Evolutionary conservation across 108 stramenopile species (phyloP).

Genomic region (Schizochytrium sp.): DNA sequence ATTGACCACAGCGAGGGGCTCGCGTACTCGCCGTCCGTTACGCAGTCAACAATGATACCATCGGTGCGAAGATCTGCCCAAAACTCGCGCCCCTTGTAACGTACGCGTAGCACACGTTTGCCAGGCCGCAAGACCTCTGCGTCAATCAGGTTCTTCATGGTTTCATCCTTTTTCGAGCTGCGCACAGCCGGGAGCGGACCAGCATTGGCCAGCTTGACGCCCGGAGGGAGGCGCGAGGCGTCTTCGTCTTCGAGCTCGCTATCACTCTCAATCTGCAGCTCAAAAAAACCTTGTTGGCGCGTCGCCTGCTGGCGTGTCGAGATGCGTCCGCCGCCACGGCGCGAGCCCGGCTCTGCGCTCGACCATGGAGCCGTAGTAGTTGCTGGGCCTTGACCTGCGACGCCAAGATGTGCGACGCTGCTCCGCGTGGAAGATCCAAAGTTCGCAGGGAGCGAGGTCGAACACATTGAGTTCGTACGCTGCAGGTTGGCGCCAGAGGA

Average conservation of each 20-base stretch:
- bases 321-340: neutral
- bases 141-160: neutral
- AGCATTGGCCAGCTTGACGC: neutral
- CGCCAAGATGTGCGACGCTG: neutral
- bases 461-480: neutral
- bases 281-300: neutral
- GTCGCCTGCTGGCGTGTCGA: neutral
- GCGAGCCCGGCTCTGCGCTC: neutral
- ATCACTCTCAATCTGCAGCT: neutral
- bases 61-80: neutral
- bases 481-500: neutral
- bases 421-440: neutral
- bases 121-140: neutral
- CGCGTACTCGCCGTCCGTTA: neutral
- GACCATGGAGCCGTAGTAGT: neutral
- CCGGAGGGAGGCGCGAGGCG: neutral
- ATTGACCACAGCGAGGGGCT: constrained; percentile 4
- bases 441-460: neutral
- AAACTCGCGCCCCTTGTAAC: neutral
- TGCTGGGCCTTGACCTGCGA: neutral
- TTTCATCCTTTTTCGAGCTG: neutral
- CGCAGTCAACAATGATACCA: constrained; percentile 4
- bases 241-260: neutral
- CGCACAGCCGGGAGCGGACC: neutral
- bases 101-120: neutral